Percentiles rank a stretch among this genome's conserved stretches.
Conservation (phyloP, 2,329 filamentous ascomycete species). For the Phialocephala sp. region DNA sequence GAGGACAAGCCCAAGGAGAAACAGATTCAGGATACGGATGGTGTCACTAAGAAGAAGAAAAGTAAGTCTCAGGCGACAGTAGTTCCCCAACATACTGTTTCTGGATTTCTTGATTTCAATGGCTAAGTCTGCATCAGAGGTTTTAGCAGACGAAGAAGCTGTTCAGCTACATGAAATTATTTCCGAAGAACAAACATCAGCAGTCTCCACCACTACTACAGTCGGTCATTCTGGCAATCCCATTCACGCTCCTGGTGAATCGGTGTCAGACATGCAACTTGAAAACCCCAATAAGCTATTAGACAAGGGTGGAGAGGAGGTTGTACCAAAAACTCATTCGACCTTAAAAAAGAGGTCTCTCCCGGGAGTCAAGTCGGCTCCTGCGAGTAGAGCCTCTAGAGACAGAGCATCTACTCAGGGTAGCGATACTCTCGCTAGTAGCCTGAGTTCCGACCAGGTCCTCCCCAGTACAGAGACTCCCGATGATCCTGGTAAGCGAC, state of each 20-base stretch:
- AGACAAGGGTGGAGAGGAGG: background rate
- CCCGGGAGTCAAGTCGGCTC: background rate
- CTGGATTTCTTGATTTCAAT: background rate
- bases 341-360: background rate
- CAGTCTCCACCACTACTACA: background rate
- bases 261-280: background rate
- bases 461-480: background rate
- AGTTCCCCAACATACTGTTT: background rate
- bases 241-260: background rate
- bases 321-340: background rate
- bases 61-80: background rate
- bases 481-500: background rate
- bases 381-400: background rate
- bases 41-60: background rate
- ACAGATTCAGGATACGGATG: background rate
- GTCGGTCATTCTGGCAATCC: background rate
- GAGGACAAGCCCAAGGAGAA: background rate
- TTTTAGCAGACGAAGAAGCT: background rate
- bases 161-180: background rate
- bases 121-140: background rate
- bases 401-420: background rate
- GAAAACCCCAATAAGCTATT: background rate
- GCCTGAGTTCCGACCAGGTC: background rate
- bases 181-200: background rate
- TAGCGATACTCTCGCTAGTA: background rate